phyloP scores from a whole-genome alignment of 306 rosid genomes.

The Inga oerstediana region DNA sequence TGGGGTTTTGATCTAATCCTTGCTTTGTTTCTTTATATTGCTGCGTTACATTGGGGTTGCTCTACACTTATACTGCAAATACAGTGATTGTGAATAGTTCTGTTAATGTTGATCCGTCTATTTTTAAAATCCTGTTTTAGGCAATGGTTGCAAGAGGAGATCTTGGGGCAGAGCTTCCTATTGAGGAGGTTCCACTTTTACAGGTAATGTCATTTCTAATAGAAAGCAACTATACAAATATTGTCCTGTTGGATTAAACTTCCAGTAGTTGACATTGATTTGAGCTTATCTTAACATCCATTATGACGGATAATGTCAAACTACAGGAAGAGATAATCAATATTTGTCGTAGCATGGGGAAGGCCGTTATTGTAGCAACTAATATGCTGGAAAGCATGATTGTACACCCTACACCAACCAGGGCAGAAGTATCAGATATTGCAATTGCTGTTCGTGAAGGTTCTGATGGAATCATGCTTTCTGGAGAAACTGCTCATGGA shows the following conservation, averaged over 20 bases:
- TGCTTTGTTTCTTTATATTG: slow-evolving; percentile 7
- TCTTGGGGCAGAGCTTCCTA: slow-evolving; percentile 64
- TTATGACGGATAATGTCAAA: slow-evolving; percentile 16
- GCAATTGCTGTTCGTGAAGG: slow-evolving; percentile 99
- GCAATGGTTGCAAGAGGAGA: slow-evolving; percentile 69
- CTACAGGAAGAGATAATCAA: slow-evolving; percentile 90
- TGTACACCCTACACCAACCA: slow-evolving; percentile 97
- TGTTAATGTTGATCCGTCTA: slow-evolving; percentile 1
- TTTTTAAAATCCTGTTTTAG: slow-evolving; percentile 31
- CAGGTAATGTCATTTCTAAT: slow-evolving; percentile 38
- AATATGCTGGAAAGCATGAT: slow-evolving; percentile 99
- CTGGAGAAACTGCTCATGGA: slow-evolving; percentile 99
- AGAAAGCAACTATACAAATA: slow-evolving; percentile 9
- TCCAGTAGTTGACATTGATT: not conserved
- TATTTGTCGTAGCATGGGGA: slow-evolving; percentile 98
- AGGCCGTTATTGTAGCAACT: slow-evolving; percentile 97
- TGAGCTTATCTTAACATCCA: slow-evolving; percentile 28
- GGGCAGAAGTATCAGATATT: slow-evolving; percentile 98
- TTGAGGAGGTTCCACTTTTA: slow-evolving; percentile 61
- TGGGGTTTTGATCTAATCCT: slow-evolving; percentile 38
- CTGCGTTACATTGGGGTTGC: slow-evolving; percentile 1
- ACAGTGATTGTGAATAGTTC: slow-evolving; percentile 24
- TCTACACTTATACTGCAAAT: slow-evolving; percentile 16
- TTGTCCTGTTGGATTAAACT: not conserved
- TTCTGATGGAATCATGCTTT: slow-evolving; percentile 92